Evolutionary conservation across 495 filamentous ascomycete species (phyloP).

Genomic region (Daldinia bambusicola): DNA sequence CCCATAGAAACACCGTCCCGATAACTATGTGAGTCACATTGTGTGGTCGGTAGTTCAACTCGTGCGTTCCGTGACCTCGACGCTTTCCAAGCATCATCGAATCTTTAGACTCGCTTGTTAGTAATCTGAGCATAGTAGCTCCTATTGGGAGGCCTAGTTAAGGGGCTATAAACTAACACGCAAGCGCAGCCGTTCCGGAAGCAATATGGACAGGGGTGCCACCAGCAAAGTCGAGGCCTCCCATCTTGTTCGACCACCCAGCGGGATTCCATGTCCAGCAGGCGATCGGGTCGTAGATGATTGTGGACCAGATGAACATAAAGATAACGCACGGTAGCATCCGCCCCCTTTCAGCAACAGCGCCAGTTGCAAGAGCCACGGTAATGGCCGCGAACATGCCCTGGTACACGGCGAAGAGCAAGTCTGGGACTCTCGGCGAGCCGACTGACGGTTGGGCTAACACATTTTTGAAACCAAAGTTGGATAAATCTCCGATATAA

Average conservation of each 20-base stretch:
- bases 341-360: slow-evolving; percentile 89
- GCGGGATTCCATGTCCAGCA: slow-evolving; percentile 97
- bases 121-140: not conserved
- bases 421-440: slow-evolving; percentile 82
- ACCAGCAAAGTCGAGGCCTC: slow-evolving; percentile 94
- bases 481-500: slow-evolving; percentile 85
- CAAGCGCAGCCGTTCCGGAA: slow-evolving; percentile 88
- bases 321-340: slow-evolving; percentile 95
- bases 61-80: slow-evolving; percentile 84
- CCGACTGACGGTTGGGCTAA: slow-evolving; percentile 85
- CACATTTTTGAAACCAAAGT: slow-evolving; percentile 87
- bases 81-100: slow-evolving; percentile 92
- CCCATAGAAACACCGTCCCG: slow-evolving; percentile 98
- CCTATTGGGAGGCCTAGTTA: slow-evolving; percentile 69
- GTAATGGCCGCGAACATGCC: slow-evolving; percentile 98
- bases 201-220: slow-evolving; percentile 96
- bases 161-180: slow-evolving; percentile 53
- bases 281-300: slow-evolving; percentile 94
- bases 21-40: slow-evolving; percentile 98
- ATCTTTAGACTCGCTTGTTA: slow-evolving; percentile 58
- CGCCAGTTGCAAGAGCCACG: slow-evolving; percentile 92
- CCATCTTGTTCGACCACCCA: slow-evolving; percentile 86
- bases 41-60: slow-evolving; percentile 96
- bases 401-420: slow-evolving; percentile 93
- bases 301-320: slow-evolving; percentile 95